Base-by-base conservation (phyloP, 179 eudicot species). In the Carnegiea gigantea region DNA sequence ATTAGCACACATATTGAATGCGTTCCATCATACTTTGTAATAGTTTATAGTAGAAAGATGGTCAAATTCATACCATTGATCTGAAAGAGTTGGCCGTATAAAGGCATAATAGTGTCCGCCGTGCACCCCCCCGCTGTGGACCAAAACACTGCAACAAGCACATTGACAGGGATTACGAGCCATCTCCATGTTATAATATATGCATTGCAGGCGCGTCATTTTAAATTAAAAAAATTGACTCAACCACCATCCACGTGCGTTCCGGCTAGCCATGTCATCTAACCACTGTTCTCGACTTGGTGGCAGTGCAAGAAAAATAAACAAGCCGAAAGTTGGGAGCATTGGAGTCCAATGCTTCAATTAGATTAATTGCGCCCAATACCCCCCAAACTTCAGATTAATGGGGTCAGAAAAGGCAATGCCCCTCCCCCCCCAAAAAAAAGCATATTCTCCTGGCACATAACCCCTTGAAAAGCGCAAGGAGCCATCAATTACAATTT, bases 21-120 rank as follows among this genome's bases (percentile, higher is more conserved):
- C 74, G 44, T 33, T n/a, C 28, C 24, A 53, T 65, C 75, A 28
- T 28, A 67, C 2, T 21, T 44, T 70, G 73, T 23, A 8, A 14
- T 2, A n/a, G 2, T 12, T 67, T 12, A 83, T 23, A 26, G 14
- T 18, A 79, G 70, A 18, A 44, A 75, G 74, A 65, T 13, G 46
- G 26, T 20, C 20, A 78, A 70, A 79, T 40, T 73, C 85, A 83
- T 89, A 90, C 93, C 93, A 90, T 80, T 90, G 90, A 53, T 86
- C 89, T n/a, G 92, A 86, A 79, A 90, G 89, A 77, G 88, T 86
- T 21, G 93, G 93, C 73, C 93, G 85, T 71, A 87, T 89, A 78
- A 78, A 91, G 73, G 93, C 92, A 86, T 91, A 91, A 85, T 91
- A 91, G 81, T 91, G 93, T 64, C 93, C 93, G 73, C 93, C 90